phyloP scores from a whole-genome alignment of 2,329 filamentous ascomycete genomes.

The Epichloe sibirici region DNA sequence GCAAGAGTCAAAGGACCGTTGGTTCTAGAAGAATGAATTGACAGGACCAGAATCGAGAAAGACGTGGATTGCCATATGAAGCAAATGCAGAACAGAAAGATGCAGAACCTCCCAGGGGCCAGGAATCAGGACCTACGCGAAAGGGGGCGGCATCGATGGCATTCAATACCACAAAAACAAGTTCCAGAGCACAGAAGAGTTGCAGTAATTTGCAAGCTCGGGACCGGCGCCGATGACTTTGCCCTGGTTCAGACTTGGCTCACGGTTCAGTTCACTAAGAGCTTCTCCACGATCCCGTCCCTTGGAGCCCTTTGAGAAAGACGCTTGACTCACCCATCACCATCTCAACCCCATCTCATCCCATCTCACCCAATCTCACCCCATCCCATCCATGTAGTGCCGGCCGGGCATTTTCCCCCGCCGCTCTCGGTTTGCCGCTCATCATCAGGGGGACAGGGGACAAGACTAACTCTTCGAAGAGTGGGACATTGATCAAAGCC shows the following conservation, averaged over 20 bases:
- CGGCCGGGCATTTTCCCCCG: background rate
- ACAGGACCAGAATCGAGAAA: background rate
- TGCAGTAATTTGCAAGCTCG: background rate
- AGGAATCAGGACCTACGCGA: background rate
- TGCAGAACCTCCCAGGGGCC: too few species aligned
- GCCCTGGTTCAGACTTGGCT: too few species aligned
- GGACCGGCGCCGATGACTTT: background rate
- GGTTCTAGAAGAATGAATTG: background rate
- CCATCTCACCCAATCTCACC: too few species aligned
- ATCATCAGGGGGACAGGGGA: background rate
- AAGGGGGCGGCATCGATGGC: background rate
- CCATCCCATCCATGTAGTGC: background rate
- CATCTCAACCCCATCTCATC: too few species aligned
- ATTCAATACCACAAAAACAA: background rate
- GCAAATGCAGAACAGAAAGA: background rate
- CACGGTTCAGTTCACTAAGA: background rate
- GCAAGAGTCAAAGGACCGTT: background rate
- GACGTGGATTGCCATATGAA: background rate
- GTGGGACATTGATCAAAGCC: slow-evolving; percentile 7
- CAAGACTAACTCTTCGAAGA: background rate
- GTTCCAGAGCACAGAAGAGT: background rate
- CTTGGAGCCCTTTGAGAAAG: background rate
- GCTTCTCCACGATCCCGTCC: slow-evolving; percentile 1
- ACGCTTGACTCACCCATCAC: too few species aligned
- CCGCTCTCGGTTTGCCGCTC: background rate